A percentile compares a stretch with the other conserved stretches of the same genome.
Evolutionary conservation across 2,329 filamentous ascomycete species (phyloP).

Genomic region (Aureobasidium sp.): DNA sequence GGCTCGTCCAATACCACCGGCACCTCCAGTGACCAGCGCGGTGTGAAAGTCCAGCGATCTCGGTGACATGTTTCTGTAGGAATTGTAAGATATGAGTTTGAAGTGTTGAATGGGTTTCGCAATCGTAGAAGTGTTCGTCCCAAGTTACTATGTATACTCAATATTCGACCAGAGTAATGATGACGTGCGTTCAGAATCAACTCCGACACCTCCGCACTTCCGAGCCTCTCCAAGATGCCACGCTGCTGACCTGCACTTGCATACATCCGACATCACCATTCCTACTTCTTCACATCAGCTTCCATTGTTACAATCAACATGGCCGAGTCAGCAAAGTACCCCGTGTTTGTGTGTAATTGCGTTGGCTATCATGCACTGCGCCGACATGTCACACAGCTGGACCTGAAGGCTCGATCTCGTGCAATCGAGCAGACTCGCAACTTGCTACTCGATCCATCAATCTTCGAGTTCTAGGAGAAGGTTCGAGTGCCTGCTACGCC

Average conservation of each 20-base stretch:
- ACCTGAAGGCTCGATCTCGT: background rate
- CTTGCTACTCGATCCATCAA: background rate
- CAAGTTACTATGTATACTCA: background rate
- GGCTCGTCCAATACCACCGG: conserved; percentile 44
- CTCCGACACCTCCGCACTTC: background rate
- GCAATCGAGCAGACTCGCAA: background rate
- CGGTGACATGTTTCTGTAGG: conserved; percentile 11
- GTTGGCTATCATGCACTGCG: background rate
- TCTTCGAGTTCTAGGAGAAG: background rate
- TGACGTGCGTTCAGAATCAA: background rate
- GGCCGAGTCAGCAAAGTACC: background rate
- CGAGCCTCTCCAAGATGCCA: background rate
- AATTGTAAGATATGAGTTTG: background rate
- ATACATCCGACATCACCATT: background rate
- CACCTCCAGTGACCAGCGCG: conserved; percentile 45
- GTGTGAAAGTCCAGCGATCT: conserved; percentile 32
- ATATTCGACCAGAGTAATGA: background rate
- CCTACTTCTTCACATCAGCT: background rate
- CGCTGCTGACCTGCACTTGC: background rate
- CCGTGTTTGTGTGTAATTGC: background rate
- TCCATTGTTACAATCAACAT: background rate
- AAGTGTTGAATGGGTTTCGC: background rate
- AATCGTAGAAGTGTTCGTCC: background rate
- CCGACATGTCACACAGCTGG: background rate
- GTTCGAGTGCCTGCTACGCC: background rate